Evolutionary conservation across 257 asterid species (phyloP).

Genomic region (Solanum piurae): DNA sequence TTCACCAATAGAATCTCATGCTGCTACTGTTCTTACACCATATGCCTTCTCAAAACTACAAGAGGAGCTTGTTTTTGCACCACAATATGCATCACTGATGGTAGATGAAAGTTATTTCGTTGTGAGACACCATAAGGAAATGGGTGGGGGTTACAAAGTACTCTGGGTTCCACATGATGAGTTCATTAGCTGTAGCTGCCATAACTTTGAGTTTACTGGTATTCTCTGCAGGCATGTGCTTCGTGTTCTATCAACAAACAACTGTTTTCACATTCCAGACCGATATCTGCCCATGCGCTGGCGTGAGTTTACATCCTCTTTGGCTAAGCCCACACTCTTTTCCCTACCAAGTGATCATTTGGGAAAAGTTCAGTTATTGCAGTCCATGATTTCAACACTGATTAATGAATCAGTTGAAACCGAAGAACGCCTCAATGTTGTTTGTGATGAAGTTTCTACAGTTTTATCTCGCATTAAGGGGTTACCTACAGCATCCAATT

Average conservation of each 20-base stretch:
- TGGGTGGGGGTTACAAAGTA: constrained; percentile 83
- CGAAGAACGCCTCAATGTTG: constrained; percentile 64
- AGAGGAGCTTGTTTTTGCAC: constrained; percentile 85
- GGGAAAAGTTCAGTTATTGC: constrained; percentile 62
- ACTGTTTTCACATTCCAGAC: constrained; percentile 92
- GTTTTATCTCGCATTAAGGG: constrained; percentile 63
- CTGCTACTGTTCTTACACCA: constrained; percentile 81
- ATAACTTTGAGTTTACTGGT: constrained; percentile 86
- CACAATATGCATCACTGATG: constrained; percentile 84
- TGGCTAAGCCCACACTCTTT: constrained; percentile 25
- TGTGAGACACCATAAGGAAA: constrained; percentile 85
- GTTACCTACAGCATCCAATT: constrained; percentile 35
- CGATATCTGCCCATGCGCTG: constrained; percentile 66
- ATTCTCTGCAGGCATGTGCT: constrained; percentile 89
- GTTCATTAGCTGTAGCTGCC: constrained; percentile 83
- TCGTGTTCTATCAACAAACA: constrained; percentile 84
- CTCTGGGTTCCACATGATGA: constrained; percentile 87
- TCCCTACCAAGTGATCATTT: constrained; percentile 39
- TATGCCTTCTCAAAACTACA: constrained; percentile 89
- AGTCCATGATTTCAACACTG: constrained; percentile 65
- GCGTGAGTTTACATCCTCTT: constrained; percentile 47
- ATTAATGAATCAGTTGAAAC: constrained; percentile 69
- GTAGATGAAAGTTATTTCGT: constrained; percentile 61
- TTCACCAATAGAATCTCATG: constrained; percentile 97
- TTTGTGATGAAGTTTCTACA: constrained; percentile 59